A percentile compares a stretch with the other conserved stretches of the same genome.
These are phyloP conservation scores for Deinandra increscens DNA, from an alignment of 129 eudicot species.

Conservation along the genomic window DNA sequence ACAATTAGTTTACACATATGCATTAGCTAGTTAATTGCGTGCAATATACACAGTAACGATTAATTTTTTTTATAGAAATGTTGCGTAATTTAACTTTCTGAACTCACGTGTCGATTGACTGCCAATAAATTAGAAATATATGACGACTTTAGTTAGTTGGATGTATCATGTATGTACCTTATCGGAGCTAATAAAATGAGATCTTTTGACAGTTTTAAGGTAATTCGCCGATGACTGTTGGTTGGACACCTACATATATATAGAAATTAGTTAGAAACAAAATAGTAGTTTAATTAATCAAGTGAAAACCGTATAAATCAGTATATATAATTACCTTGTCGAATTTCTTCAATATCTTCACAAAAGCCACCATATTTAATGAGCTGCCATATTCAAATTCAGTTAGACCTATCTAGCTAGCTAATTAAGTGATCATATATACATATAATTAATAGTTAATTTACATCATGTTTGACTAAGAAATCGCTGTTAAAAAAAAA, in stretches of 20 bases:
- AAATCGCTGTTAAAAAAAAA: too few relatives aligned
- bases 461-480: too few relatives aligned
- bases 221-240: conserved; percentile 68
- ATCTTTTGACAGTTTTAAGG: conserved; percentile 70
- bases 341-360: conserved; percentile 85
- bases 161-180: conserved; percentile 48
- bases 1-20: too few relatives aligned
- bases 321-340: conserved; percentile 64
- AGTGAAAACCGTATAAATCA: background rate
- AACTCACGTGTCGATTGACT: too few relatives aligned
- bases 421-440: too few relatives aligned
- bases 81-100: too few relatives aligned
- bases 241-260: conserved; percentile 58
- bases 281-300: background rate
- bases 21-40: too few relatives aligned
- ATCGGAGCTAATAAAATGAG: conserved; percentile 84
- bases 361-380: conserved; percentile 90
- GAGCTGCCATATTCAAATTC: conserved; percentile 45
- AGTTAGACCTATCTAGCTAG: background rate
- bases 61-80: too few relatives aligned
- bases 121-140: too few relatives aligned
- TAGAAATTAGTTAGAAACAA: background rate
- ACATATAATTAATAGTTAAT: too few relatives aligned
- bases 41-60: too few relatives aligned
- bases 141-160: background rate